Percentiles rank a stretch among this genome's conserved stretches.
Conservation (phyloP, 2,329 filamentous ascomycete species). For the Beauveria scarabaeidicola region DNA sequence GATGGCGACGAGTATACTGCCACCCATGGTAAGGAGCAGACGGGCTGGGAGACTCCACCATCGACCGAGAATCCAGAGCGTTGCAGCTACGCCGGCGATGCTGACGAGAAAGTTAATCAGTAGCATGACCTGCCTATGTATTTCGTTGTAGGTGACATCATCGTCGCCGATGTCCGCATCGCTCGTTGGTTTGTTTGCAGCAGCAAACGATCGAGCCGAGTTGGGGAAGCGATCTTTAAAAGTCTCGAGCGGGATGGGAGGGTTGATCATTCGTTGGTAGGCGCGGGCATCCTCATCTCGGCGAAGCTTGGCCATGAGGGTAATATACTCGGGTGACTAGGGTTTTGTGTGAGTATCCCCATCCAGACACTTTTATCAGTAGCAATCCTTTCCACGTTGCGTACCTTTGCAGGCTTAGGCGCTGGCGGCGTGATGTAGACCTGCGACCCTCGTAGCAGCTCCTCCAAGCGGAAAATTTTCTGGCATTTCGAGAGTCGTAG, state of each 20-base stretch:
- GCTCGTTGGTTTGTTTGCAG: slow-evolving; percentile 39
- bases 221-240: slow-evolving; percentile 52
- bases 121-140: slow-evolving; percentile 73
- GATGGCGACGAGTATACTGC: slow-evolving; percentile 59
- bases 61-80: slow-evolving; percentile 68
- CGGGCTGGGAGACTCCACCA: slow-evolving; percentile 68
- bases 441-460: slow-evolving; percentile 60
- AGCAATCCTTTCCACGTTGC: neutral
- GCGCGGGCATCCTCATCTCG: slow-evolving; percentile 71
- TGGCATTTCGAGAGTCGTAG: slow-evolving; percentile 52
- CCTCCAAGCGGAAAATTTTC: slow-evolving; percentile 49
- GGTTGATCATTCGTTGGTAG: slow-evolving; percentile 74
- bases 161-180: slow-evolving; percentile 47
- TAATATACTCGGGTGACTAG: slow-evolving; percentile 73
- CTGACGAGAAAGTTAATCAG: slow-evolving; percentile 88
- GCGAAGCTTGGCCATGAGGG: slow-evolving; percentile 77
- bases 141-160: slow-evolving; percentile 59
- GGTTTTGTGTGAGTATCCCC: slow-evolving; percentile 11
- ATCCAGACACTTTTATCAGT: slow-evolving; percentile 50
- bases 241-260: slow-evolving; percentile 44
- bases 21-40: slow-evolving; percentile 62
- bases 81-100: slow-evolving; percentile 68
- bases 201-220: slow-evolving; percentile 47
- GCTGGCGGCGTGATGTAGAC: slow-evolving; percentile 74
- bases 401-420: slow-evolving; percentile 51